Conservation (phyloP, 1,139 yeast species). For the Citeromyces siamensis region DNA sequence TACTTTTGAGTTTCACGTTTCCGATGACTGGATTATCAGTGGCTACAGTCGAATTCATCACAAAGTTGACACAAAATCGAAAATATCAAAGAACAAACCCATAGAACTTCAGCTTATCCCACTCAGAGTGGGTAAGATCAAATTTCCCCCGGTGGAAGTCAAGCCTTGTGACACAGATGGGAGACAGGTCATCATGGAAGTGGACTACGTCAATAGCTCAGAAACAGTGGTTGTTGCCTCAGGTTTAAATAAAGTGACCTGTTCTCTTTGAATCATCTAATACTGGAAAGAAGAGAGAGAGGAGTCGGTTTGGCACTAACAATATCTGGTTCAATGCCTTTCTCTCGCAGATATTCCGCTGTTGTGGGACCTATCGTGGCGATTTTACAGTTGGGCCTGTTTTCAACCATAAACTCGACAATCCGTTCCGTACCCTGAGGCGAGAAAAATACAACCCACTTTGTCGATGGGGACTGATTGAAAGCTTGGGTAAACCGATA, state of each 20-base stretch:
- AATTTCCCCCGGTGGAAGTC: slow-evolving; percentile 54
- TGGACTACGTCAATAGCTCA: slow-evolving; percentile 53
- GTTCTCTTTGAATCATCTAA: slow-evolving; percentile 34
- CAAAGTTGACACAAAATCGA: slow-evolving; percentile 14
- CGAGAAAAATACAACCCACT: slow-evolving; percentile 80
- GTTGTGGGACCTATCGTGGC: slow-evolving; percentile 97
- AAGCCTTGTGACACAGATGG: slow-evolving; percentile 16
- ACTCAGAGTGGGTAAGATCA: slow-evolving; percentile 58
- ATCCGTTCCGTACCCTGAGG: slow-evolving; percentile 76
- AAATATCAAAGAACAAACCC: slow-evolving; percentile 6
- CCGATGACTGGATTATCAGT: slow-evolving; percentile 56
- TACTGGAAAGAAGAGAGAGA: slow-evolving; percentile 30
- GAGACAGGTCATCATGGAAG: slow-evolving; percentile 35
- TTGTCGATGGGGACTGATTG: slow-evolving; percentile 11
- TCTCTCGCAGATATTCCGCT: slow-evolving; percentile 39
- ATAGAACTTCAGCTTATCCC: slow-evolving; percentile 52
- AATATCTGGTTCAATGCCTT: slow-evolving; percentile 44
- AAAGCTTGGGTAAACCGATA: slow-evolving; percentile 22
- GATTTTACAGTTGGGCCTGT: slow-evolving; percentile 23
- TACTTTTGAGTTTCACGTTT: slow-evolving; percentile 23
- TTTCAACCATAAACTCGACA: slow-evolving; percentile 24
- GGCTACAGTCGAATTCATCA: slow-evolving; percentile 49
- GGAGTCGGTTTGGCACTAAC: slow-evolving; percentile 74
- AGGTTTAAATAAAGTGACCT: slow-evolving; percentile 48
- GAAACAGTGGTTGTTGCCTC: slow-evolving; percentile 68